Base-by-base conservation (phyloP, 2,329 filamentous ascomycete species). In the Exophiala alcalophila region DNA sequence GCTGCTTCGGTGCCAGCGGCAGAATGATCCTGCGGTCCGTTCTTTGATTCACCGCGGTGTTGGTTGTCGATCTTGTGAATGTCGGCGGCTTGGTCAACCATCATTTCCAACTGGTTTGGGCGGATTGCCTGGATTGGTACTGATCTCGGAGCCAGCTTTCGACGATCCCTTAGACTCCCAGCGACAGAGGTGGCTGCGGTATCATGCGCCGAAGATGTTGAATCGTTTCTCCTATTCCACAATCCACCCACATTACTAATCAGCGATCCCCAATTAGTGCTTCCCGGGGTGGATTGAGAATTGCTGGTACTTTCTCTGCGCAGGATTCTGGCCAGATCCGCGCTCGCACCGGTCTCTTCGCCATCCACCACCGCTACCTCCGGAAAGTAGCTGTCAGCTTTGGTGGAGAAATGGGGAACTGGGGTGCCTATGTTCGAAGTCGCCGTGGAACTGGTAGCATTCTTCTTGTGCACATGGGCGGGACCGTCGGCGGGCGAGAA, bases 191-290 rank as follows among this genome's bases (percentile, higher is more conserved):
- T 49, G 65, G 51, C 62, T 5, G 26, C 19, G 11, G 23, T 68
- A 8, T 67, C 62, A 39, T 68, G 68, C 7, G 65, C 67, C 23
- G 32, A 27, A 15, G 35, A 27, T 5, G 72, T 70, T 2, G 73
- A 73, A 31, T 67, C 68, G 34, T 71, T 68, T 11, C 66, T 70
- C 24, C 66, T 63, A 50, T 64, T 70, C 77, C 77, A 80, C 44
- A 80, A 68, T 2, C 69, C 54, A 24, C 48, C 53, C 6, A 57
- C 47, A 28, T 54, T 69, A 44, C 73, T 77, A 53, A 78, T 71
- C 32, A 80, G 62, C 23, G 70, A 75, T 14, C 74, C 73, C 77
- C 76, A 80, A 23, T 71, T 70, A 42, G 71, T 74, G 14, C 71
- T 70, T 15, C 72, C 65, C 38, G 66, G 71, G 44, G 67, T 71